These are phyloP conservation scores for Gaeumannomyces tritici DNA, from an alignment of 2,329 filamentous ascomycete species.

Conservation along the genomic window DNA sequence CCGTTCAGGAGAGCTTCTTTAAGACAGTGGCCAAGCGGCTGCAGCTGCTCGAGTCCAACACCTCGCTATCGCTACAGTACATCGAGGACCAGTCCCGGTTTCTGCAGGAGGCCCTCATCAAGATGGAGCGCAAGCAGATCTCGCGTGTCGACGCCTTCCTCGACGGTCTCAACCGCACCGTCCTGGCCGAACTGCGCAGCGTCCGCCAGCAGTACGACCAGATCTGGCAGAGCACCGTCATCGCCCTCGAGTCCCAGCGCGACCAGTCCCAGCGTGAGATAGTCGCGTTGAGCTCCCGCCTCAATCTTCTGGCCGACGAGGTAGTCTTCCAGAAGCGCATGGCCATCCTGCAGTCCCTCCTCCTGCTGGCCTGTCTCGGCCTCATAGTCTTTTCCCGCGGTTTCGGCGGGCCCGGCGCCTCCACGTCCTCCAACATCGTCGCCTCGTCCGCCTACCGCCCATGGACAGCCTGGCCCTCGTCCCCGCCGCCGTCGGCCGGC, in stretches of 20 bases:
- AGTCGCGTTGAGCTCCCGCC: constrained; percentile 66
- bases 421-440: constrained; percentile 10
- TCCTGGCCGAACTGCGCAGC: constrained; percentile 68
- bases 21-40: constrained; percentile 92
- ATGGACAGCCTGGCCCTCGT: constrained; percentile 17
- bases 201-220: constrained; percentile 87
- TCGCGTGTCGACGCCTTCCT: constrained; percentile 76
- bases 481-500: constrained; percentile 11
- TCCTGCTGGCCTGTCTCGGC: constrained; percentile 77
- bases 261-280: constrained; percentile 79
- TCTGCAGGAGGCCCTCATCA: constrained; percentile 75
- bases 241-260: constrained; percentile 81
- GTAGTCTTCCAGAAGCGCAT: constrained; percentile 81
- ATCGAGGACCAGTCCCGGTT: constrained; percentile 94
- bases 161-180: constrained; percentile 76
- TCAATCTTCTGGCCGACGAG: constrained; percentile 90
- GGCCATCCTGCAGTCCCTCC: constrained; percentile 81
- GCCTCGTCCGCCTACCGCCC: constrained; percentile 10
- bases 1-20: constrained; percentile 96
- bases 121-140: constrained; percentile 80
- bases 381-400: constrained; percentile 72
- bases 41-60: constrained; percentile 83
- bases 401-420: constrained; percentile 20
- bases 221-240: constrained; percentile 90
- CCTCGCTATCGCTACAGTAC: constrained; percentile 86